These are phyloP conservation scores for Lepidium sativum DNA, from an alignment of 345 rosid genomes.

Conservation along the genomic window DNA sequence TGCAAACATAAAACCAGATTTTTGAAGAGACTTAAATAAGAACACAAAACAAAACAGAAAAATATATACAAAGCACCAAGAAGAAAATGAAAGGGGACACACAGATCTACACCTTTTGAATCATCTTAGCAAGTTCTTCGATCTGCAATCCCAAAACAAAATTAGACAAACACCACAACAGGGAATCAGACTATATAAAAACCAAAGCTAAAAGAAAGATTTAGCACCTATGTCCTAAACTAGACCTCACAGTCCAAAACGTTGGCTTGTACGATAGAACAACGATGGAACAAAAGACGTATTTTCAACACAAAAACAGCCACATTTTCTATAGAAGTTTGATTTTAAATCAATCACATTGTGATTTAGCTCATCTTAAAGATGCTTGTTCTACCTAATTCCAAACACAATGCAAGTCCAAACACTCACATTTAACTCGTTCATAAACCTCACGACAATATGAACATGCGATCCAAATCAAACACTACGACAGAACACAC, in stretches of 20 bases:
- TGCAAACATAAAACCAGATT: slow-evolving; percentile 45
- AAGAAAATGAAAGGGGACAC: neutral
- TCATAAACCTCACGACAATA: neutral
- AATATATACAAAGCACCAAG: neutral
- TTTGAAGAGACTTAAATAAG: slow-evolving; percentile 17
- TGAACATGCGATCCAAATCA: neutral
- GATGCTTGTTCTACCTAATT: neutral
- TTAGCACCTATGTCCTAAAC: neutral
- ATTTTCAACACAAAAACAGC: neutral
- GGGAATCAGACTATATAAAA: neutral
- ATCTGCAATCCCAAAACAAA: slow-evolving; percentile 37
- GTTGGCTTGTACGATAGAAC: neutral
- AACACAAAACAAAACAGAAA: neutral
- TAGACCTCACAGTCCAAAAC: neutral
- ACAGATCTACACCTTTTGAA: slow-evolving; percentile 40
- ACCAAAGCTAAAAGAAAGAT: neutral
- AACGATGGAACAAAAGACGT: neutral
- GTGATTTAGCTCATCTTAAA: neutral
- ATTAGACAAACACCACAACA: slow-evolving; percentile 2
- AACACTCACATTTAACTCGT: neutral
- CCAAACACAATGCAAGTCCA: slow-evolving; percentile 11
- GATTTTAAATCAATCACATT: neutral
- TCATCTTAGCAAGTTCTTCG: slow-evolving; percentile 45
- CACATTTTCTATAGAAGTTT: neutral
- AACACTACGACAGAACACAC: neutral